Evolutionary conservation across 805 yeast genomes (phyloP).

Genomic region (Hanseniaspora lindneri): DNA sequence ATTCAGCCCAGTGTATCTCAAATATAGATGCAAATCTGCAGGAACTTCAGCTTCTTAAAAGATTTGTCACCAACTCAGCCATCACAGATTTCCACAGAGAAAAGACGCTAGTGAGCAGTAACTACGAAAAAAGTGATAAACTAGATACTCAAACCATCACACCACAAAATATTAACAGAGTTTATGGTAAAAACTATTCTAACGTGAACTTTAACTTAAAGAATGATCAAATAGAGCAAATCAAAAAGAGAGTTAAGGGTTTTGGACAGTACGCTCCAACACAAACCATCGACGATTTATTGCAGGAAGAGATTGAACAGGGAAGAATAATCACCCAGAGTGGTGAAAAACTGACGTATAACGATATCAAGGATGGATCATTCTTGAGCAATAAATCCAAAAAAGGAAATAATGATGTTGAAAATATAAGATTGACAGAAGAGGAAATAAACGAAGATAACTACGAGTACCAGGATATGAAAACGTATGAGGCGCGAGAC

Average conservation of each 20-base stretch:
- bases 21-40: conserved; percentile 46
- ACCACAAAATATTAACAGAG: conserved; percentile 1
- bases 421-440: conserved; percentile 27
- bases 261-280: conserved; percentile 90
- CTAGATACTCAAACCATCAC: conserved; percentile 38
- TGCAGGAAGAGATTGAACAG: conserved; percentile 72
- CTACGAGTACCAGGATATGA: conserved; percentile 43
- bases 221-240: conserved; percentile 30
- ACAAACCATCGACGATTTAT: conserved; percentile 83
- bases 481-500: conserved; percentile 62
- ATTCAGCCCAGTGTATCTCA: conserved; percentile 20
- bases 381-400: conserved; percentile 27
- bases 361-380: conserved; percentile 13
- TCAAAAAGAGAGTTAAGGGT: conserved; percentile 61
- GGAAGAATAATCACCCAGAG: conserved; percentile 63
- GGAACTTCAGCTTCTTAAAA: conserved; percentile 54
- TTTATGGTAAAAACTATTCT: conserved; percentile 41
- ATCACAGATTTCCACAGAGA: conserved; percentile 19
- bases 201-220: conserved; percentile 13
- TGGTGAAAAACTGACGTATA: conserved; percentile 22
- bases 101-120: conserved; percentile 10
- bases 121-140: conserved; percentile 26
- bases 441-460: conserved; percentile 52
- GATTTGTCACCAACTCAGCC: conserved; percentile 31
- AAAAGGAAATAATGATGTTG: conserved; percentile 30